phyloP scores from a whole-genome alignment of 129 eudicot species.

The Ambrosia trifida region DNA sequence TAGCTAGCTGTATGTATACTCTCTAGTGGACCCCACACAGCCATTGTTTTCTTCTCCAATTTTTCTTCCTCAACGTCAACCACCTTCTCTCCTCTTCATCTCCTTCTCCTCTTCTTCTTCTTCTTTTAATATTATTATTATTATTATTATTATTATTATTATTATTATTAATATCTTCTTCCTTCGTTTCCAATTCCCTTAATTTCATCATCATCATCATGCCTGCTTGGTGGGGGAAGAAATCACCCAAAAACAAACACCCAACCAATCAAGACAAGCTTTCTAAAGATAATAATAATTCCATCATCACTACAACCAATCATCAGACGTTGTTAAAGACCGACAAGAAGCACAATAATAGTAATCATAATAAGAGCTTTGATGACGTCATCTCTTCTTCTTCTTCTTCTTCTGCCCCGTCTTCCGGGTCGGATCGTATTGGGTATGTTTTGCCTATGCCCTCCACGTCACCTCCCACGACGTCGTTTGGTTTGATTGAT shows the following conservation, averaged over 20 bases:
- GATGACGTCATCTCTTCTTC: constrained; percentile 41
- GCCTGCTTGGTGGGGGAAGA: constrained; percentile 90
- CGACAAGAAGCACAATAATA: background rate
- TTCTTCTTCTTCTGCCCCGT: background rate
- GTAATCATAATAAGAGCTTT: constrained; percentile 41
- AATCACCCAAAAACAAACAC: constrained; percentile 51
- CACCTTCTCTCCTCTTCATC: background rate
- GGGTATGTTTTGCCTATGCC: constrained; percentile 77
- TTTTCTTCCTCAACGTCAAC: background rate
- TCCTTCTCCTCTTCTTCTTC: too few species aligned
- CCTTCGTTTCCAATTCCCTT: background rate
- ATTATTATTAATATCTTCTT: background rate
- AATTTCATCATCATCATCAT: constrained; percentile 28
- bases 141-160: too few species aligned
- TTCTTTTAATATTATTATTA: too few species aligned
- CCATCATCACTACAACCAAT: background rate
- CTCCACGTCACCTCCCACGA: constrained; percentile 28
- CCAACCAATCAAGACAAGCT: constrained; percentile 23
- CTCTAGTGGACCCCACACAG: background rate
- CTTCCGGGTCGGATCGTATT: constrained; percentile 42
- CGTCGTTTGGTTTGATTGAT: constrained; percentile 30
- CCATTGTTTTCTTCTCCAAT: background rate
- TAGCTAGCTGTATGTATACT: background rate
- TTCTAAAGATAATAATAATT: constrained; percentile 9
- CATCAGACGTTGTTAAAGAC: background rate